Evolutionary conservation across 2,329 filamentous ascomycete species (phyloP), one percentile per base, ranked within the genome.

Genomic region (Calonectria hawksworthii): DNA sequence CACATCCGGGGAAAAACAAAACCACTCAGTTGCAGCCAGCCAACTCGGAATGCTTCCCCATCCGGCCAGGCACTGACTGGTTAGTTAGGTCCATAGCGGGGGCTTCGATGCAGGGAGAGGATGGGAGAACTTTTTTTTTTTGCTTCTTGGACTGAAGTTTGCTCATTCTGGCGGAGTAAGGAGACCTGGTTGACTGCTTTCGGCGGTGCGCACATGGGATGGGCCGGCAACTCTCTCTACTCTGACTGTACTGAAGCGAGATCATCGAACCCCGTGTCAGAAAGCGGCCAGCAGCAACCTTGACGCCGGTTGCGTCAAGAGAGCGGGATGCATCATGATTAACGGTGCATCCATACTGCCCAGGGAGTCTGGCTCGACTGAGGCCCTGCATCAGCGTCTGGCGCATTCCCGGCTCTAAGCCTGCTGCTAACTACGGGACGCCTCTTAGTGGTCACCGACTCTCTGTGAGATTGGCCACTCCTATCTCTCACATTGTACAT

Each of bases 1-100:
- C 83, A 84, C 78, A 73, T 72, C 76, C 79, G 79, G 76, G 76
- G 78, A 80, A 81, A 74, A 79, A 75, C 77, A 81, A 80, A 79
- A 79, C 80, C 80, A 78, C 78, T 80, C 80, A 81, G 77, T 78
- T 77, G 76, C 80, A 81, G 79, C 73, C 79, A 78, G 78, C 72
- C 75, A 80, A 79, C 72, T 76, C 74, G 72, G 75, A 68, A 76
- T 72, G 72, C 65, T 32, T 73, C 54, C 56, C 65, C 51, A 30
- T 59, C 52, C 59, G 28, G 28, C 50, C 70, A 38, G 68, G 26
- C 28, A 41, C 50, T 66, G 65, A 47, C 44, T 47, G 44, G 56
- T 28, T 68, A 64, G 70, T 30, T 34, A 68, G 72, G 18, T 47
- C 71, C 47, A 38, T 68, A 65, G 71, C 66, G 66, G 71, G 65